These are phyloP conservation scores for Camptophora hylomeconis DNA, from an alignment of 2,329 filamentous ascomycete species.

Conservation along the genomic window DNA sequence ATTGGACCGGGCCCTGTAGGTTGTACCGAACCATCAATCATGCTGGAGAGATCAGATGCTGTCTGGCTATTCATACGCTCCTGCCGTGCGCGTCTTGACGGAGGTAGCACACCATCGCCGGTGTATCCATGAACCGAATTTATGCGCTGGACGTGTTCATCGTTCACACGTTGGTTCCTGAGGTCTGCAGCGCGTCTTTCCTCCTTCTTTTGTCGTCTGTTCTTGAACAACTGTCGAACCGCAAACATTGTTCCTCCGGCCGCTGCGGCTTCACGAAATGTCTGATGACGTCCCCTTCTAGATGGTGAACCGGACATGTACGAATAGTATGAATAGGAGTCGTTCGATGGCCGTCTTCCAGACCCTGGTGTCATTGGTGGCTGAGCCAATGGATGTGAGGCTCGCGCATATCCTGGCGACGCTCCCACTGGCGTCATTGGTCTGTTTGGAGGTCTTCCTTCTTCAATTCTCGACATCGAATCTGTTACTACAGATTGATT, in stretches of 20 bases:
- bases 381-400: constrained; percentile 20
- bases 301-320: constrained; percentile 24
- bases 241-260: constrained; percentile 55
- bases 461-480: constrained; percentile 33
- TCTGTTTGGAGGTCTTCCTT: constrained; percentile 39
- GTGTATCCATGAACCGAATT: constrained; percentile 53
- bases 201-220: constrained; percentile 43
- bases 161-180: constrained; percentile 36
- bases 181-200: constrained; percentile 46
- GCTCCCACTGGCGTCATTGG: constrained; percentile 25
- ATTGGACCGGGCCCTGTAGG: constrained; percentile 9
- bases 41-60: constrained; percentile 15
- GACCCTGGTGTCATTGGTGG: constrained; percentile 19
- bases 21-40: constrained; percentile 6
- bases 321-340: constrained; percentile 26
- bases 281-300: constrained; percentile 31
- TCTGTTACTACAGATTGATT: constrained; percentile 32
- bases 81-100: constrained; percentile 12
- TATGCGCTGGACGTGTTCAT: constrained; percentile 39
- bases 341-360: constrained; percentile 10
- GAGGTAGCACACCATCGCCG: constrained; percentile 46
- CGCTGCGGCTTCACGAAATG: constrained; percentile 47
- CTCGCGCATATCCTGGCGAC: constrained; percentile 19
- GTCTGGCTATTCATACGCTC: constrained; percentile 15
- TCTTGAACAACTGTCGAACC: constrained; percentile 45